Base-by-base conservation (phyloP, 2,329 filamentous ascomycete genomes). In the Fusarium longipes region DNA sequence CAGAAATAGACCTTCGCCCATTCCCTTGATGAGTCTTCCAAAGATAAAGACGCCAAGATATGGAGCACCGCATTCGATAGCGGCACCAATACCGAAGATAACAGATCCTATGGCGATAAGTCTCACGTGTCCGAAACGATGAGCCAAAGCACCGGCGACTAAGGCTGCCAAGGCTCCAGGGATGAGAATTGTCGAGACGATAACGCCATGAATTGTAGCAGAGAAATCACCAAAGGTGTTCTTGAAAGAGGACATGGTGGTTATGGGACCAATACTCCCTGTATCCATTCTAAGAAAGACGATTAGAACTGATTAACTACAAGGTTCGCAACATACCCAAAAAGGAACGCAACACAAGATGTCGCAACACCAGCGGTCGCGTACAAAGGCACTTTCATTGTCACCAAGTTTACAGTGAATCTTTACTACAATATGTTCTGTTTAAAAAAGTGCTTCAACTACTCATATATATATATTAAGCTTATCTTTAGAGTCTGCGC, bases 151-250 rank as follows among this genome's bases (percentile, higher is more conserved):
- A 3, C 88, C 83, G 0, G 87, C 86, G 33, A 89, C 80, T 24
- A 89, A 80, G 1, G 87, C 87, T 1, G 87, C 84, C 14, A 89
- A 75, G 0, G 85, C 87, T 8, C 86, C 88, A 0, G 87, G 83
- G 24, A 89, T 81, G 22, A 89, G 79, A 44, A 89, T 85, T 0
- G 83, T 84, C 0, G 87, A 89, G 17, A 90, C 86, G 8, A 87
- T 82, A 4, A 89, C 77, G 1, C 88, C 87, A 65, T 87, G 86
- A 2, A 89, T 71, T 0, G 83, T 84, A 1, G 87, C 79, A 2
- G 84, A 85, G 42, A 86, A 81, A 15, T 79, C 75, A 5, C 86
- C 86, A 68, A 89, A 84, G 5, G 80, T 79, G 4, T 75, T 56
- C 11, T 77, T 77, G 72, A 87, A 89, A 17, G 78, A 76, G 0